Evolutionary conservation across 495 filamentous ascomycete genomes (phyloP).

Genomic region (Penicillium atrosanguineum): DNA sequence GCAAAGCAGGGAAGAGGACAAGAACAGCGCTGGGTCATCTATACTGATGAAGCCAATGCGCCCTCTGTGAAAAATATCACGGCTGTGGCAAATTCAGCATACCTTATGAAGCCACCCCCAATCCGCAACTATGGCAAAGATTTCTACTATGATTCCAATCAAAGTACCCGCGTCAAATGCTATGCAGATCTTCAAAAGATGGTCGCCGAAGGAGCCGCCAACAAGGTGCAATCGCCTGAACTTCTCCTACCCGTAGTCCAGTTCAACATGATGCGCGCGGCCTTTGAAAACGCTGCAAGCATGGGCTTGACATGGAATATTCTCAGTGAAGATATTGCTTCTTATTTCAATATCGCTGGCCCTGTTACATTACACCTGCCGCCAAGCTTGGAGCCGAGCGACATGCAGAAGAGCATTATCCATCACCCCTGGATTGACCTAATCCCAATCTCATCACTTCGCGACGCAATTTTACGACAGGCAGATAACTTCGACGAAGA

Average conservation of each 20-base stretch:
- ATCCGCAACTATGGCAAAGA: neutral
- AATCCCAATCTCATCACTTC: slow-evolving; percentile 18
- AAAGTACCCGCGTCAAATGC: neutral
- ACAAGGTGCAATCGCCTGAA: neutral
- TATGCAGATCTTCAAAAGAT: neutral
- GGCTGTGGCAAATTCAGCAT: neutral
- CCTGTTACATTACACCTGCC: slow-evolving; percentile 12
- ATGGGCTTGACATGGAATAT: slow-evolving; percentile 18
- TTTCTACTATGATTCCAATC: neutral
- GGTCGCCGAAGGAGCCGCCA: neutral
- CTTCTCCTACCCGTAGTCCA: slow-evolving; percentile 4
- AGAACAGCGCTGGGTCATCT: slow-evolving; percentile 18
- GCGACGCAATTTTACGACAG: slow-evolving; percentile 8
- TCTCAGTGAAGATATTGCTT: slow-evolving; percentile 21
- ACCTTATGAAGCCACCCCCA: neutral
- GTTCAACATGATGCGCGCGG: slow-evolving; percentile 15
- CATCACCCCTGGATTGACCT: slow-evolving; percentile 31
- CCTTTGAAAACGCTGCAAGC: slow-evolving; percentile 14
- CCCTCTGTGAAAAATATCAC: neutral
- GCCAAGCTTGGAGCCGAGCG: slow-evolving; percentile 18
- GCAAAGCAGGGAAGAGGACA: neutral
- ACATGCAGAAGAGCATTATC: slow-evolving; percentile 16
- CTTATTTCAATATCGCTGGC: slow-evolving; percentile 20
- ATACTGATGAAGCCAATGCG: slow-evolving; percentile 8
- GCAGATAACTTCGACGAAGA: slow-evolving; percentile 16